phyloP scores from a whole-genome alignment of 2,329 filamentous ascomycete genomes.

The Dissoconium aciculare region DNA sequence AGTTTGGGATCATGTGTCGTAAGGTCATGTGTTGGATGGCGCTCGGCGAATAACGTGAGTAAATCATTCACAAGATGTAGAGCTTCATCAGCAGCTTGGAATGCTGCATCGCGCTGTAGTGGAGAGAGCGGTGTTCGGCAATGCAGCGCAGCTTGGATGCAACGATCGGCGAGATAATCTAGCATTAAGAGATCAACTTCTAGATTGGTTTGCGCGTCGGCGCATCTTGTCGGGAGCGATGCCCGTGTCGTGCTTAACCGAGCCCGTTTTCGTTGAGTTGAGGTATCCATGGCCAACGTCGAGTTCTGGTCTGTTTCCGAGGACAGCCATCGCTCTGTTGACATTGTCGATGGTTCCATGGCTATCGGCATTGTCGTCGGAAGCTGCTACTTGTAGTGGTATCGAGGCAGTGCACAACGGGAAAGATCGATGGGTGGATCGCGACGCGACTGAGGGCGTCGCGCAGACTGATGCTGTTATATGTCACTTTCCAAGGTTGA shows the following conservation, averaged over 20 bases:
- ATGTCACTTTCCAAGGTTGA: too few species aligned
- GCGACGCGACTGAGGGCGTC: too few species aligned
- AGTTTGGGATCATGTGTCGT: conserved; percentile 27
- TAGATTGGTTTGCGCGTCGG: conserved; percentile 8
- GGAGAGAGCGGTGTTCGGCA: conserved; percentile 5
- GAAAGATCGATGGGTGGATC: too few species aligned
- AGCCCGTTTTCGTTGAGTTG: background rate
- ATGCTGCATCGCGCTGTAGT: background rate
- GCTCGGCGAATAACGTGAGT: conserved; percentile 28
- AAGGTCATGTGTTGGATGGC: conserved; percentile 24
- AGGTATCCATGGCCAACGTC: too few species aligned
- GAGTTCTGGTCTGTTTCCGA: too few species aligned
- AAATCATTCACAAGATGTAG: conserved; percentile 26
- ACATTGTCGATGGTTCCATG: too few species aligned
- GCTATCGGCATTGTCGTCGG: too few species aligned
- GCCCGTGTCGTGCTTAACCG: background rate
- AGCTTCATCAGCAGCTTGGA: conserved; percentile 6
- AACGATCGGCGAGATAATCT: conserved; percentile 40
- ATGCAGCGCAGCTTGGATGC: conserved; percentile 29
- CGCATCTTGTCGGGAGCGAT: background rate
- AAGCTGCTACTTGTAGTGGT: too few species aligned
- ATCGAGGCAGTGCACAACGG: too few species aligned
- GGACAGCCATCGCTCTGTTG: too few species aligned
- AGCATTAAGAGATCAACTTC: conserved; percentile 41
- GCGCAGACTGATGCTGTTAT: too few species aligned